Percentiles rank a stretch among this genome's conserved stretches.
phyloP scores from a whole-genome alignment of 805 yeast genomes.

The Teunomyces aglyptinius region DNA sequence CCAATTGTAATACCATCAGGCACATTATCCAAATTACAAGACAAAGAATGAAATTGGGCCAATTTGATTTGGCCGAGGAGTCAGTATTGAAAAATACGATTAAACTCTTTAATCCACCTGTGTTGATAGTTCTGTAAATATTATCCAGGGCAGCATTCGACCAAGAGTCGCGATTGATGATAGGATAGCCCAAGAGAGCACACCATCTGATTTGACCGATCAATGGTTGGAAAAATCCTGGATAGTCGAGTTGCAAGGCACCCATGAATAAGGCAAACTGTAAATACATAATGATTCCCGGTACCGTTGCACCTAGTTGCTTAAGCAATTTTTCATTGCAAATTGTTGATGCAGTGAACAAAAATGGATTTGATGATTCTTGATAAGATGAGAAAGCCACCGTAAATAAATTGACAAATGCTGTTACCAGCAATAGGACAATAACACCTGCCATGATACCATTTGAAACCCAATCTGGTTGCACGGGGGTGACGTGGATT shows the following conservation, averaged over 20 bases:
- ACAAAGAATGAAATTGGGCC: constrained; percentile 45
- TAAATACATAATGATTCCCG: constrained; percentile 49
- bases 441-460: constrained; percentile 40
- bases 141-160: constrained; percentile 23
- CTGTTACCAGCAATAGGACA: constrained; percentile 39
- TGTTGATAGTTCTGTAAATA: constrained; percentile 41
- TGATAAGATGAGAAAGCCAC: constrained; percentile 54
- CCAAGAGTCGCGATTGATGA: constrained; percentile 11
- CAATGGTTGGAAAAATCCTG: constrained; percentile 61
- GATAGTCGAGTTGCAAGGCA: constrained; percentile 54
- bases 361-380: constrained; percentile 54
- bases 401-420: constrained; percentile 38
- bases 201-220: constrained; percentile 54
- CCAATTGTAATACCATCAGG: constrained; percentile 21
- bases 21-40: constrained; percentile 25
- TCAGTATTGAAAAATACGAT: constrained; percentile 26
- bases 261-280: constrained; percentile 61
- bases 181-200: constrained; percentile 42
- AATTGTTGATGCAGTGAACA: constrained; percentile 54
- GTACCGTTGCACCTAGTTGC: constrained; percentile 54
- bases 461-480: constrained; percentile 25
- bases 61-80: constrained; percentile 24
- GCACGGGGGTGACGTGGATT: constrained; percentile 49
- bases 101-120: constrained; percentile 41
- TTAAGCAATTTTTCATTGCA: constrained; percentile 56